phyloP scores from a whole-genome alignment of 176 grass and related monocot species.

The Oryza brachyantha region DNA sequence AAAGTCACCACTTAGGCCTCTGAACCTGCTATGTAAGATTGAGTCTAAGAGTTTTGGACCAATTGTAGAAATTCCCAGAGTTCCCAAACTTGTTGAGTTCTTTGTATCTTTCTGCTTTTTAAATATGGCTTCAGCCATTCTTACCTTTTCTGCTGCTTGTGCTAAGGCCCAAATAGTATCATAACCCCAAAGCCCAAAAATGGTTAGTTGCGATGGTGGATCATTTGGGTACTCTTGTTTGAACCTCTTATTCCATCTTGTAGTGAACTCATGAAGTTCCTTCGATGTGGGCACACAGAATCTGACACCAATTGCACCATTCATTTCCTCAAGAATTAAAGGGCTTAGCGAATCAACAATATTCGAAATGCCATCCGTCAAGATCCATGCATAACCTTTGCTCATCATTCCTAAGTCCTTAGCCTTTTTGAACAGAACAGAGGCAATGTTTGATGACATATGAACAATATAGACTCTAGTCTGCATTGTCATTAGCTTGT shows the following conservation, averaged over 20 bases:
- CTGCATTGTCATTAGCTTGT: slow-evolving; percentile 48
- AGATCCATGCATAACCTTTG: slow-evolving; percentile 52
- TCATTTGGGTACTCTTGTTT: slow-evolving; percentile 27
- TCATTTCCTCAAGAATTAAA: slow-evolving; percentile 28
- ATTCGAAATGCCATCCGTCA: slow-evolving; percentile 46
- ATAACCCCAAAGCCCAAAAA: slow-evolving; percentile 50
- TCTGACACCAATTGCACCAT: slow-evolving; percentile 48
- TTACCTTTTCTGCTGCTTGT: slow-evolving; percentile 44
- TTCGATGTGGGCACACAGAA: slow-evolving; percentile 27
- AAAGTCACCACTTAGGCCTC: slow-evolving; percentile 39
- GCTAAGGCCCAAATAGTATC: slow-evolving; percentile 61
- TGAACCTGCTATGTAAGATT: slow-evolving; percentile 34
- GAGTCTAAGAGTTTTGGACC: slow-evolving; percentile 30
- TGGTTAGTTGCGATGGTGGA: slow-evolving; percentile 1
- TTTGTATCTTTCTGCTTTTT: not conserved
- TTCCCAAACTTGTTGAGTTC: slow-evolving; percentile 19
- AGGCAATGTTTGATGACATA: slow-evolving; percentile 33
- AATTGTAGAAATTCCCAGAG: slow-evolving; percentile 22
- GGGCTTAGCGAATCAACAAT: slow-evolving; percentile 29
- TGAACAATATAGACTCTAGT: slow-evolving; percentile 58
- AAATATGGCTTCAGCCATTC: not conserved
- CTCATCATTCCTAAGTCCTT: slow-evolving; percentile 55
- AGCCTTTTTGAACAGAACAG: slow-evolving; percentile 39
- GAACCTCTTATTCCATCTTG: slow-evolving; percentile 47
- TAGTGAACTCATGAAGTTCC: slow-evolving; percentile 25